A percentile compares a stretch with the other conserved stretches of the same genome.
phyloP scores from a whole-genome alignment of 805 yeast species.

The Metschnikowia drakensbergensis region DNA sequence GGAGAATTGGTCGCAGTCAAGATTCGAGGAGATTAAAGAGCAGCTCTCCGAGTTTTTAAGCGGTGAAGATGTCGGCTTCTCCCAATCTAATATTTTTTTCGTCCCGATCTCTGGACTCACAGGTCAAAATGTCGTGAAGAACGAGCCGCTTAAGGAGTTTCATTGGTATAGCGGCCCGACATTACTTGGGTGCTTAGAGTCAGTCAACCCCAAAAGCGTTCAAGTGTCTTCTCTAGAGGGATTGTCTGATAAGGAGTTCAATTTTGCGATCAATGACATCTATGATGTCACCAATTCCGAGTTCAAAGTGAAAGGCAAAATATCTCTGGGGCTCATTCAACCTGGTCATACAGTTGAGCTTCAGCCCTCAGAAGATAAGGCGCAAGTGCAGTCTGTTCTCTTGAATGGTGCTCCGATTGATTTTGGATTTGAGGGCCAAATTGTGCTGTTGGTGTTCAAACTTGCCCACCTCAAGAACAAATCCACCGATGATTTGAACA shows the following conservation, averaged over 20 bases:
- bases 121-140: constrained; percentile 61
- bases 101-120: constrained; percentile 68
- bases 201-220: constrained; percentile 15
- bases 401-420: constrained; percentile 41
- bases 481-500: constrained; percentile 52
- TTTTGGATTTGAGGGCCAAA: constrained; percentile 59
- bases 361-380: constrained; percentile 48
- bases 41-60: constrained; percentile 50
- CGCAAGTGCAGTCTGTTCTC: constrained; percentile 41
- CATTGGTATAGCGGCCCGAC: constrained; percentile 49
- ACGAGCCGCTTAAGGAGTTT: constrained; percentile 29
- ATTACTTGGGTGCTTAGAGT: constrained; percentile 40
- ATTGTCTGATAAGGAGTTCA: constrained; percentile 36
- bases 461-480: constrained; percentile 45
- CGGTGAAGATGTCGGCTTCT: constrained; percentile 49
- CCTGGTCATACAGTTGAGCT: constrained; percentile 61
- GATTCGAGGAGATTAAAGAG: constrained; percentile 49
- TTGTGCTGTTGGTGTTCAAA: constrained; percentile 45
- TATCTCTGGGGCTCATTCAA: constrained; percentile 65
- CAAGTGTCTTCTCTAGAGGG: constrained; percentile 4
- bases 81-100: constrained; percentile 39
- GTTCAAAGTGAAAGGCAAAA: constrained; percentile 58
- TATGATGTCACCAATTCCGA: constrained; percentile 45
- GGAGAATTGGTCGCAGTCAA: constrained; percentile 50
- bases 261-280: constrained; percentile 63